Percentiles rank a stretch among this genome's conserved stretches.
phyloP scores from a whole-genome alignment of 2,329 filamentous ascomycete species.

The Lasiodiplodia hormozganensis region DNA sequence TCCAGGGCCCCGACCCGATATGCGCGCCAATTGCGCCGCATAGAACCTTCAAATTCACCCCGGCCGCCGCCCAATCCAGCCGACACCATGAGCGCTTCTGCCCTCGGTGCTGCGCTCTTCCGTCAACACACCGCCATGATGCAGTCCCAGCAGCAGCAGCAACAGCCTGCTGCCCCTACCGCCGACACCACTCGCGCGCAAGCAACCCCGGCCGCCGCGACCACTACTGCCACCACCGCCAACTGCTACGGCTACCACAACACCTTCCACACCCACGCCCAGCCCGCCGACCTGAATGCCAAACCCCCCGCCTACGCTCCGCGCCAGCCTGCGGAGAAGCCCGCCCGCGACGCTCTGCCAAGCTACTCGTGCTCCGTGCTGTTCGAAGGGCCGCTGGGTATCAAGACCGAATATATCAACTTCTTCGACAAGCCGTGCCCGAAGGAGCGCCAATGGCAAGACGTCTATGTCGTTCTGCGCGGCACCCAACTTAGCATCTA shows the following conservation, averaged over 20 bases:
- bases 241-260: conserved; percentile 50
- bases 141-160: conserved; percentile 4
- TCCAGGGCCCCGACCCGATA: neutral
- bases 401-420: conserved; percentile 71
- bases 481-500: conserved; percentile 74
- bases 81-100: conserved; percentile 20
- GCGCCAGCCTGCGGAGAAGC: conserved; percentile 30
- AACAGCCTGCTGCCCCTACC: conserved; percentile 3
- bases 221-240: conserved; percentile 45
- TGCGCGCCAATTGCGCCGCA: conserved; percentile 5
- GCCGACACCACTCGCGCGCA: neutral
- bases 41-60: neutral
- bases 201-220: conserved; percentile 36
- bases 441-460: conserved; percentile 68
- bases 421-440: conserved; percentile 63
- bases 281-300: conserved; percentile 34
- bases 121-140: conserved; percentile 24
- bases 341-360: conserved; percentile 35
- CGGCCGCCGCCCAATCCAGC: neutral
- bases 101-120: conserved; percentile 25
- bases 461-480: conserved; percentile 68
- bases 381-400: conserved; percentile 48
- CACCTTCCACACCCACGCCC: conserved; percentile 49
- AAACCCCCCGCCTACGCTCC: conserved; percentile 43
- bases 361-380: conserved; percentile 47